A percentile compares a stretch with the other conserved stretches of the same genome.
Conservation (phyloP, 805 yeast species). For the Candida broadrunensis region DNA sequence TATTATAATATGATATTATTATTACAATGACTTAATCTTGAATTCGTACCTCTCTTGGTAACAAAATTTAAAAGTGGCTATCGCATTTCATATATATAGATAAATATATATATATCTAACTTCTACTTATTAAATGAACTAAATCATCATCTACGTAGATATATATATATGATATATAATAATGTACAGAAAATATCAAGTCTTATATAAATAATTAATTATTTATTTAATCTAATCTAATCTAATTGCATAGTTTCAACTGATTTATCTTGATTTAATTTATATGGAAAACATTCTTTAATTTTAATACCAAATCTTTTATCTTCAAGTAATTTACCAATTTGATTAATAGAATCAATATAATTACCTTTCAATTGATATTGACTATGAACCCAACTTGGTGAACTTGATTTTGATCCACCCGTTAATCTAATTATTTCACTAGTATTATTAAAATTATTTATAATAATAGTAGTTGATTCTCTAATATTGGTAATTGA, state of each 20-base stretch:
- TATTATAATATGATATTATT: too few species aligned
- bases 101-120: too few species aligned
- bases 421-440: slow-evolving; percentile 82
- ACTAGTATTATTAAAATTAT: slow-evolving; percentile 30
- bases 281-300: slow-evolving; percentile 53
- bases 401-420: slow-evolving; percentile 62
- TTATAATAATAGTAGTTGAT: slow-evolving; percentile 60
- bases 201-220: too few species aligned
- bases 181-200: too few species aligned
- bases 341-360: slow-evolving; percentile 46
- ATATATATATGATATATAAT: too few species aligned
- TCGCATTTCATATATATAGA: too few species aligned
- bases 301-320: slow-evolving; percentile 65
- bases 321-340: slow-evolving; percentile 62
- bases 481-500: slow-evolving; percentile 61
- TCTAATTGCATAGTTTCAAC: slow-evolving; percentile 11
- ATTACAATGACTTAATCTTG: too few species aligned
- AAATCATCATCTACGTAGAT: too few species aligned
- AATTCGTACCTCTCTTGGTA: too few species aligned
- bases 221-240: slow-evolving; percentile 6
- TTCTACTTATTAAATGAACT: too few species aligned
- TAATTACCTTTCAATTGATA: slow-evolving; percentile 55
- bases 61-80: too few species aligned
- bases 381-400: slow-evolving; percentile 86
- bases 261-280: slow-evolving; percentile 6